phyloP scores from a whole-genome alignment of 208 protist species.

The Hexamita inflata region DNA sequence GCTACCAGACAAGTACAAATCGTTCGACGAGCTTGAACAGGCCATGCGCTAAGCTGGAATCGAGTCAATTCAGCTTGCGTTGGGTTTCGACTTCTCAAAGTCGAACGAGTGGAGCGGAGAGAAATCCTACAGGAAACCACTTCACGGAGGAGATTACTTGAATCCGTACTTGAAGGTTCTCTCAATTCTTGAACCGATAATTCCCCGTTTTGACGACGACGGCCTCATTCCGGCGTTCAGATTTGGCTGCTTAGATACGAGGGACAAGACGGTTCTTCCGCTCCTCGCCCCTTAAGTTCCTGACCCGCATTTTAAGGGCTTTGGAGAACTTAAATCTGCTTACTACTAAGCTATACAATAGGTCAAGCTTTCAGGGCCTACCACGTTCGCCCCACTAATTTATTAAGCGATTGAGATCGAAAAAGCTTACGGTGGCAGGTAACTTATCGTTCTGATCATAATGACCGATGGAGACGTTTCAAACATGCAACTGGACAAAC shows the following conservation, averaged over 20 bases:
- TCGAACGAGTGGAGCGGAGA: constrained; percentile 11
- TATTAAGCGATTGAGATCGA: not conserved
- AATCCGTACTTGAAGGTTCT: not conserved
- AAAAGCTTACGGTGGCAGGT: too few relatives aligned
- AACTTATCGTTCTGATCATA: not conserved
- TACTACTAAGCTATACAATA: not conserved
- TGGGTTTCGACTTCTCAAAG: constrained; percentile 22
- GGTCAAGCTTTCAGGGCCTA: constrained; percentile 12
- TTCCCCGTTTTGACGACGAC: constrained; percentile 16
- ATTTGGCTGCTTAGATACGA: constrained; percentile 18
- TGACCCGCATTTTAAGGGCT: not conserved
- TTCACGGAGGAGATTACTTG: not conserved
- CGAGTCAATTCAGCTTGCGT: not conserved
- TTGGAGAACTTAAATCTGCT: not conserved
- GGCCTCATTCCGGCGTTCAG: constrained; percentile 5
- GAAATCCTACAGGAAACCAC: not conserved
- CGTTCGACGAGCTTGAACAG: not conserved
- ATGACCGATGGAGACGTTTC: constrained; percentile 18
- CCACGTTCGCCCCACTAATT: not conserved
- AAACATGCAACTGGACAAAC: not conserved
- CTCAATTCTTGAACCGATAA: not conserved
- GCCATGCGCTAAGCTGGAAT: not conserved
- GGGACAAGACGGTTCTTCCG: constrained; percentile 4
- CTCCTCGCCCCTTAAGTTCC: not conserved
- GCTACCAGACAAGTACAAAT: too few relatives aligned